Evolutionary conservation across 768 basidiomycete species (phyloP), one percentile per base, ranked within the genome.

Genomic region (Boletellus ananas): DNA sequence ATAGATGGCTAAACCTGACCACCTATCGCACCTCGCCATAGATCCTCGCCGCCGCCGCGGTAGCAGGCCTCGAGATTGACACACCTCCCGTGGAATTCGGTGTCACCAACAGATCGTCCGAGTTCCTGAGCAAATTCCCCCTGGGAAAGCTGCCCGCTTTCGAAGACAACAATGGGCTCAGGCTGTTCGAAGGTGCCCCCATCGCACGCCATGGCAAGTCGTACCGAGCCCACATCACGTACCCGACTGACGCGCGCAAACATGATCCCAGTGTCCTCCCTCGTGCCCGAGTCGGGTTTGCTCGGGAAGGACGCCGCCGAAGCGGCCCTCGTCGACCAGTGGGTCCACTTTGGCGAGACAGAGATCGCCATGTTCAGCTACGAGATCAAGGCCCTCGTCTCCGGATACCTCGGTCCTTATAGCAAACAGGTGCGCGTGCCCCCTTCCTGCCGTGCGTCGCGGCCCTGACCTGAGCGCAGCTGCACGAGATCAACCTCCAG

Each of bases 41-140:
- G 62, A 66, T 68, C 14, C 54, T 60, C 29, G 54, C 55, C 27
- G 58, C 52, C 16, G 64, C 58, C 3, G 60, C 58, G 13, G 34
- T 59, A 16, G 60, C 58, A 25, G 62, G 45, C n/a, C 54, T 66
- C 11, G 62, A 68, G 47, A 23, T 68, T 1, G 64, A 68, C 18
- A 52, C 34, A 0, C 58, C 62, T 16, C 34, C 44, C 3, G 43
- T 67, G 4, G 60, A 66, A 18, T 63, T 58, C 37, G 34, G 11
- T 0, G 66, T 62, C 36, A 66, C 57, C n/a, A 64, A 58, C 40
- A 53, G 44, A 43, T 36, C 64, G 3, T 56, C 64, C 6, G 67
- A 68, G 53, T 67, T 47, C 50, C 56, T 68, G 18, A 29, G 35
- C 4, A 67, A 68, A 44, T 68, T 67, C 34, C 64, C 64, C 2